A percentile compares a stretch with the other conserved stretches of the same genome.
phyloP scores from a whole-genome alignment of 2,329 filamentous ascomycete genomes.

The Colletotrichum echinochloae region DNA sequence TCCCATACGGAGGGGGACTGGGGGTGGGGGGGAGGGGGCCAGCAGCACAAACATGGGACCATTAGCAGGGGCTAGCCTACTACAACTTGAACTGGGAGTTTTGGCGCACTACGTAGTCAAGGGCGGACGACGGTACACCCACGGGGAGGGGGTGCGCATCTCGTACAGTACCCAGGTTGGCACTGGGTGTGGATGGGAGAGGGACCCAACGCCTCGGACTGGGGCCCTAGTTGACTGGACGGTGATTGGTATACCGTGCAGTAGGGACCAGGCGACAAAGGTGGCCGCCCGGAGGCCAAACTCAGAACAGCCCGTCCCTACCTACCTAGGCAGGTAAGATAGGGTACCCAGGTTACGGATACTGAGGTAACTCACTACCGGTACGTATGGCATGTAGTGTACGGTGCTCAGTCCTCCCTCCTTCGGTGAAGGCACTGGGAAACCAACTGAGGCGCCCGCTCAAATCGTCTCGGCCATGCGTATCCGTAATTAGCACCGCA shows the following conservation, averaged over 20 bases:
- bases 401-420: not conserved
- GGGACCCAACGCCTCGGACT: conserved; percentile 40
- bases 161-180: not conserved
- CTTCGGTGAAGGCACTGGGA: not conserved
- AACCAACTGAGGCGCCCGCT: not conserved
- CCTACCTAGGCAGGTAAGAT: not conserved
- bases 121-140: not conserved
- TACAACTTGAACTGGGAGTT: conserved; percentile 2
- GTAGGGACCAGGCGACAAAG: conserved; percentile 31
- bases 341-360: too few species aligned
- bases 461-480: not conserved
- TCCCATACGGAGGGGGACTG: not conserved
- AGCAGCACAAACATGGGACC: conserved; percentile 4
- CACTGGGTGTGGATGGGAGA: conserved; percentile 3
- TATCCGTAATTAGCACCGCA: not conserved
- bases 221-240: conserved; percentile 39
- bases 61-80: not conserved
- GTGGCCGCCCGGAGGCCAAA: conserved; percentile 19
- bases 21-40: not conserved
- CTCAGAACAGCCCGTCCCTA: conserved; percentile 3
- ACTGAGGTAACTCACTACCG: too few species aligned
- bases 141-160: not conserved
- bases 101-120: conserved; percentile 14
- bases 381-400: too few species aligned
- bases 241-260: conserved; percentile 7